Conservation (phyloP, 352 stramenopile species). For the Pythium pyrilobum region DNA sequence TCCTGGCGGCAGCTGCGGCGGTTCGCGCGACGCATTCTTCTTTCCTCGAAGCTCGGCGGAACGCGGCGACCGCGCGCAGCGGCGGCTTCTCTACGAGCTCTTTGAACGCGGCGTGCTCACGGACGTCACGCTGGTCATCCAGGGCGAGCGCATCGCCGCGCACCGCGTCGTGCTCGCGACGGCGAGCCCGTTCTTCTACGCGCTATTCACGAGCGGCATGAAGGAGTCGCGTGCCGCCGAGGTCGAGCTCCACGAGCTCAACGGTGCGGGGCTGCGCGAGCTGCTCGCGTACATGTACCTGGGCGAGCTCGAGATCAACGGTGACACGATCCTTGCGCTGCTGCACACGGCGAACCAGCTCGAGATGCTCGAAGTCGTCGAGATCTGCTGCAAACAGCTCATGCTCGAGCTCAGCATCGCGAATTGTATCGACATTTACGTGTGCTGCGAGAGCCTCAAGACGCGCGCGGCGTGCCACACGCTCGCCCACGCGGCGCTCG, state of each 20-base stretch:
- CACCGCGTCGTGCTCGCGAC: slow-evolving; percentile 61
- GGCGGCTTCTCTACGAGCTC: slow-evolving; percentile 40
- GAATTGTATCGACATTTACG: slow-evolving; percentile 74
- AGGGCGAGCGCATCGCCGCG: slow-evolving; percentile 36
- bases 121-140: slow-evolving; percentile 59
- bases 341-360: slow-evolving; percentile 64
- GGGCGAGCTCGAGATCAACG: slow-evolving; percentile 43
- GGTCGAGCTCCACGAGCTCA: slow-evolving; percentile 52
- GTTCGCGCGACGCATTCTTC: background rate
- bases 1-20: background rate
- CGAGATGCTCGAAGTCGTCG: slow-evolving; percentile 61
- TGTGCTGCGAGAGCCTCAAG: slow-evolving; percentile 55
- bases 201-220: slow-evolving; percentile 75
- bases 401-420: slow-evolving; percentile 56
- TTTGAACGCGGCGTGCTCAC: slow-evolving; percentile 44
- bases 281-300: slow-evolving; percentile 69
- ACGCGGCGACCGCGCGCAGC: slow-evolving; percentile 23
- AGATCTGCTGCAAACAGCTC: slow-evolving; percentile 69
- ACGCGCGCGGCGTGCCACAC: slow-evolving; percentile 40
- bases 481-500: slow-evolving; percentile 45
- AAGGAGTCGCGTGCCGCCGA: slow-evolving; percentile 36
- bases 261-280: slow-evolving; percentile 35
- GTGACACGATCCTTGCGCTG: slow-evolving; percentile 57
- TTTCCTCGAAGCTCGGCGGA: background rate
- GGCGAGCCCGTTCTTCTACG: slow-evolving; percentile 66